Base-by-base conservation (phyloP, 257 asterid species). In the Hygrophila difformis region DNA sequence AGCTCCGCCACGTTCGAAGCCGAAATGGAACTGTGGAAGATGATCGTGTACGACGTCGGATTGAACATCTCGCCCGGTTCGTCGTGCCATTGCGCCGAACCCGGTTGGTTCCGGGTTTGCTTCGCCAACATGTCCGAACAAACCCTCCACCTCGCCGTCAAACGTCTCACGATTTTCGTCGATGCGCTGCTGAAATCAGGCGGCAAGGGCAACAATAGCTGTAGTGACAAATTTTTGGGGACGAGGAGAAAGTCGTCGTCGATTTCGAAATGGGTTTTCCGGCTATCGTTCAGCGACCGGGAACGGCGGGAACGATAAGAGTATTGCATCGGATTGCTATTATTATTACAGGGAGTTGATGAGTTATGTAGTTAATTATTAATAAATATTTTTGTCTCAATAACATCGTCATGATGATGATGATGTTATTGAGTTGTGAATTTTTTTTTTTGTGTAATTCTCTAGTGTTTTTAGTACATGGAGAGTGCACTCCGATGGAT, bases 281-380 rank as follows among this genome's bases (percentile, higher is more conserved):
- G 75, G 39, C 73, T 79, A 19, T 70, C 89, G 56, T 69, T 69
- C 7, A 47, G 69, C 8, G 77, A 72, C 24, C 77, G 78, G 1
- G 78, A 72, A n/a, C n/a, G n/a, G 57, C 68, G 76, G 16, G 84
- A 75, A 51, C 77, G 89, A 33, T 79, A 67, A n/a, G n/a, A n/a
- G n/a, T n/a, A n/a, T n/a, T n/a, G n/a, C n/a, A n/a, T n/a, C n/a
- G n/a, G n/a, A n/a, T n/a, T n/a, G n/a, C n/a, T n/a, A n/a, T n/a
- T n/a, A n/a, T n/a, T n/a, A n/a, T n/a, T n/a, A n/a, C n/a, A n/a
- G n/a, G n/a, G n/a, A n/a, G n/a, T n/a, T n/a, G n/a, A n/a, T n/a
- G n/a, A n/a, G n/a, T n/a, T n/a, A n/a, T n/a, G n/a, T n/a, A n/a
- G n/a, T n/a, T n/a, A n/a, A n/a, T n/a, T n/a, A n/a, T n/a, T n/a